These are phyloP conservation scores for Oropetium thomaeum DNA, from an alignment of 176 grass and related monocot genomes.

Conservation along the genomic window DNA sequence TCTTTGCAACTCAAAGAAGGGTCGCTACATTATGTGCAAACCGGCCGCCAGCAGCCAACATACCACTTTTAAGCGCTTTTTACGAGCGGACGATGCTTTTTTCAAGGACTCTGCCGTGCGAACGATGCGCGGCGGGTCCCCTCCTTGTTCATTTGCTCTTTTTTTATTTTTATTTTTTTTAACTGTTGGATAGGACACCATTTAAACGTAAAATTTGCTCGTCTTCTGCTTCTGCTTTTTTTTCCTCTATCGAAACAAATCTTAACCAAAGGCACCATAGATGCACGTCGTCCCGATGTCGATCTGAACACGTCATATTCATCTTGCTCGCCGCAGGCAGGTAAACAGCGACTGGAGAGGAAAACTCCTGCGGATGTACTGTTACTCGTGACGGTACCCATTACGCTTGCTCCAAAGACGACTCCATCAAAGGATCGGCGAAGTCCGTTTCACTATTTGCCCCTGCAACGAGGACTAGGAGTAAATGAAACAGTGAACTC, in stretches of 20 bases:
- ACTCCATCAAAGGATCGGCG: no score
- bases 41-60: background rate
- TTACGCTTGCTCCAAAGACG: background rate
- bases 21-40: background rate
- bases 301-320: background rate
- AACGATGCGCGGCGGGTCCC: background rate
- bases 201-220: no score
- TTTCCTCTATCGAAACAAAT: background rate
- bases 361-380: background rate
- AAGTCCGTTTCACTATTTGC: no score
- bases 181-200: no score
- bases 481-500: no score
- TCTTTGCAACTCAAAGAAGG: slow-evolving; percentile 7
- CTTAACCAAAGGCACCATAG: background rate
- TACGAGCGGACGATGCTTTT: background rate
- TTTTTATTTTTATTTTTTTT: no score
- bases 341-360: background rate
- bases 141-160: background rate
- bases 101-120: background rate
- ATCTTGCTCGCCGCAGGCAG: background rate
- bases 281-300: background rate
- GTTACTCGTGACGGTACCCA: background rate
- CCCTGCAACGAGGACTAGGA: no score
- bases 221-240: no score
- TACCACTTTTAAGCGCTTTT: background rate